These are phyloP conservation scores for Ceratobasidium sp. DNA, from an alignment of 1,284 basidiomycete species.

Conservation along the genomic window DNA sequence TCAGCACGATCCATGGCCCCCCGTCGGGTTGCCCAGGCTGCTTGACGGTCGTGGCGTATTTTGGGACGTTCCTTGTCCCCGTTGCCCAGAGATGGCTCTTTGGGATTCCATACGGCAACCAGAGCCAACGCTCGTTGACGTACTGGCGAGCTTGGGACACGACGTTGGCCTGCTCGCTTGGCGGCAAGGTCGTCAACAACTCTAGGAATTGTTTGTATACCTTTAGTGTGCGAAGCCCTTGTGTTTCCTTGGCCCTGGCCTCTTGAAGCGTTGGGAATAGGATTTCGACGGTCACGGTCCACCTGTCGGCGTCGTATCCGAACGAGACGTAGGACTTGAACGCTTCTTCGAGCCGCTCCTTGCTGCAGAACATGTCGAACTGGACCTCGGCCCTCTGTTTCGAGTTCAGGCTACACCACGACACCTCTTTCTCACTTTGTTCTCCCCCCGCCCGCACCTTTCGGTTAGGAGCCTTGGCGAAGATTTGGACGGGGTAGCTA, in stretches of 20 bases:
- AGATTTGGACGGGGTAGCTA: constrained; percentile 16
- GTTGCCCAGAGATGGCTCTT: constrained; percentile 8
- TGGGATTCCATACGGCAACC: neutral
- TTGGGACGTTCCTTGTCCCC: neutral
- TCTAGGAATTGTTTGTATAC: neutral
- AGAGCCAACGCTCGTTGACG: neutral
- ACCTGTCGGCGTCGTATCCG: neutral
- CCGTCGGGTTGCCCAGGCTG: neutral
- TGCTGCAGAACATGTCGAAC: constrained; percentile 4
- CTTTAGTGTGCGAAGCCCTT: neutral
- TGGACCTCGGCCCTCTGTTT: neutral
- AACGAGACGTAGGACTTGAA: neutral
- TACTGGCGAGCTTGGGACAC: neutral
- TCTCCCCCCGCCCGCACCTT: neutral
- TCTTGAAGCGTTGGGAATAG: constrained; percentile 1
- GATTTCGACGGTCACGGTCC: neutral
- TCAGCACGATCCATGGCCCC: constrained; percentile 6
- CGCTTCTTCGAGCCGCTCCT: neutral
- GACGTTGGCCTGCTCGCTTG: neutral
- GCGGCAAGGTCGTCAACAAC: neutral
- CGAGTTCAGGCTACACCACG: neutral
- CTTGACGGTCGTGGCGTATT: neutral
- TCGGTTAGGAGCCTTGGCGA: constrained; percentile 20
- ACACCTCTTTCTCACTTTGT: neutral
- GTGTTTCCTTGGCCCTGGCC: neutral